A percentile compares a stretch with the other conserved stretches of the same genome.
Evolutionary conservation across 1,139 yeast genomes (phyloP).

Genomic region (Debaryomyces fabryi): DNA sequence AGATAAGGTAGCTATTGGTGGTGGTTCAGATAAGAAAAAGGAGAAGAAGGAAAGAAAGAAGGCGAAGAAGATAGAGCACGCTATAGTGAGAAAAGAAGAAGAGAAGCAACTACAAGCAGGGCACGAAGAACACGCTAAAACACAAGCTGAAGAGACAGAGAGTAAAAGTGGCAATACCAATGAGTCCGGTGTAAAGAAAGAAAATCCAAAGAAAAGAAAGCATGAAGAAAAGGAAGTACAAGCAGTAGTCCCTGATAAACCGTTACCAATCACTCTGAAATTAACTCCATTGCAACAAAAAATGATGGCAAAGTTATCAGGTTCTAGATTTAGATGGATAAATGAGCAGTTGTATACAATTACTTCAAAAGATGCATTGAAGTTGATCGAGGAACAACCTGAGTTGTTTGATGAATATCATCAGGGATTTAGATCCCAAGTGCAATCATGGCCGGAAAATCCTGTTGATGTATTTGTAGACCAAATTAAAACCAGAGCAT

Average conservation of each 20-base stretch:
- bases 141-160: slow-evolving; percentile 15
- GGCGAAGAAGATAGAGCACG: slow-evolving; percentile 16
- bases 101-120: slow-evolving; percentile 12
- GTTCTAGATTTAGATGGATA: slow-evolving; percentile 96
- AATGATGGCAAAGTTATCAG: slow-evolving; percentile 92
- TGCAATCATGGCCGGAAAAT: slow-evolving; percentile 96
- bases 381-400: slow-evolving; percentile 78
- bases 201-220: slow-evolving; percentile 14
- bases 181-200: slow-evolving; percentile 9
- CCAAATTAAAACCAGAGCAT: slow-evolving; percentile 61
- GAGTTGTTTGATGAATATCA: slow-evolving; percentile 91
- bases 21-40: slow-evolving; percentile 34
- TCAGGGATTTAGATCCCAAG: slow-evolving; percentile 92
- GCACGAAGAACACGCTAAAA: slow-evolving; percentile 11
- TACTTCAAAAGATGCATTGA: slow-evolving; percentile 73
- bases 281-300: slow-evolving; percentile 92
- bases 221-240: slow-evolving; percentile 11
- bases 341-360: slow-evolving; percentile 92
- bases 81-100: slow-evolving; percentile 18
- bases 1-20: slow-evolving; percentile 52
- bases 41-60: slow-evolving; percentile 34
- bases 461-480: slow-evolving; percentile 89
- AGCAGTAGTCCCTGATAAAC: slow-evolving; percentile 14
- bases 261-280: slow-evolving; percentile 36
- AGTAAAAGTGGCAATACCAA: slow-evolving; percentile 13